Evolutionary conservation across 2,329 filamentous ascomycete species (phyloP).

Genomic region (Ceratocystis variospora): DNA sequence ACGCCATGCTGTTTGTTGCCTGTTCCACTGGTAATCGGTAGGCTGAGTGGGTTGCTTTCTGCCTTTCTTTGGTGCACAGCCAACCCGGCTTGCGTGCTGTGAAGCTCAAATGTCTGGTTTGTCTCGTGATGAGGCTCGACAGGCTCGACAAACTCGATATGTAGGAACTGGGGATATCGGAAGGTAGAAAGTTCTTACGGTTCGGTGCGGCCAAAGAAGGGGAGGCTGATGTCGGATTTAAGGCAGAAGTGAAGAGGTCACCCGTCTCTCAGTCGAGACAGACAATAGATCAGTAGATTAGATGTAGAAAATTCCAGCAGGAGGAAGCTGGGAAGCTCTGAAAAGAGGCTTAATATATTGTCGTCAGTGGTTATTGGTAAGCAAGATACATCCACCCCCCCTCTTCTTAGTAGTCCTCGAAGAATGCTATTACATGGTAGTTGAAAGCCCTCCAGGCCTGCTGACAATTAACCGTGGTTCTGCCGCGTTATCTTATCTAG

Average conservation of each 20-base stretch:
- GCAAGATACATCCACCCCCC: background rate
- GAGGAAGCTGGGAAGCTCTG: background rate
- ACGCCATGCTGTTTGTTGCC: background rate
- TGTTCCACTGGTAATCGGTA: background rate
- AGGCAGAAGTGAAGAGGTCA: background rate
- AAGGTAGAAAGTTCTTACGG: no score
- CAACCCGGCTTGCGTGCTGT: background rate
- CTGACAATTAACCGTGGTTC: background rate
- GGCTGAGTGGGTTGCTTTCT: background rate
- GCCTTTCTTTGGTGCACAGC: background rate
- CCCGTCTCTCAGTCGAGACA: background rate
- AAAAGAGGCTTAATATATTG: background rate
- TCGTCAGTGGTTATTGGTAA: background rate
- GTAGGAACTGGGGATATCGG: no score
- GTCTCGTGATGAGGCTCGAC: no score
- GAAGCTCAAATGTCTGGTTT: background rate
- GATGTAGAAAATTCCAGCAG: background rate
- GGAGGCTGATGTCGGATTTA: no score
- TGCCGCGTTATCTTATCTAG: slow-evolving; percentile 7
- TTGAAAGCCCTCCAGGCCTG: background rate
- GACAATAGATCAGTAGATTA: background rate
- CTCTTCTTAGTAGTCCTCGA: background rate
- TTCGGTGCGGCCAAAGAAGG: no score
- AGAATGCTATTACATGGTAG: background rate
- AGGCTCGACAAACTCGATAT: no score